Base-by-base conservation (phyloP, 352 stramenopile genomes). In the Blastocystis sp. region DNA sequence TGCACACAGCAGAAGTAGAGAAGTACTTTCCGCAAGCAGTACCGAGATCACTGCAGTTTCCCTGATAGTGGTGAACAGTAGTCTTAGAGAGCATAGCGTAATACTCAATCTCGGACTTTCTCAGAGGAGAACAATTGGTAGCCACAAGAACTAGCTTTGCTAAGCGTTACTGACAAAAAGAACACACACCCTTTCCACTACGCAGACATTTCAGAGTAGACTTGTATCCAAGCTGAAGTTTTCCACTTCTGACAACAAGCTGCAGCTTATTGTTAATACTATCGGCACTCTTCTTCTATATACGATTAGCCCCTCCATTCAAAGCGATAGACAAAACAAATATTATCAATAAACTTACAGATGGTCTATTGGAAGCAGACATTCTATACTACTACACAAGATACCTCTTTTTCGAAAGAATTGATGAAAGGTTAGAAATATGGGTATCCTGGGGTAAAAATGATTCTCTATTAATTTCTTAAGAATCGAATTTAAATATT, bases 61-160 rank as follows among this genome's bases (percentile, higher is more conserved):
- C 97, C 73, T 94, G 92, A 92, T 98, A 99, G 94, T 99, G 97
- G 93, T 99, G 96, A 88, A 99, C 97, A 59, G 93, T 93, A 75
- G 94, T 97, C 95, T 99, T 99, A 91, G 95, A 96, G 85, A 99
- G 94, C 96, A 99, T 98, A 90, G 97, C 98, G 93, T 98, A 98
- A 95, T 99, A 99, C 93, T 99, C 97, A 91, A 99, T 93, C 93
- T 99, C 96, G 53, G 96, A 98, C 95, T 99, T 99, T 92, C 96
- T 94, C 75, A 99, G 93, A 56, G 96, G 95, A 62, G 96, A 97
- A 91, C 95, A 98, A 95, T 99, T 99, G 91, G 93, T 97, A 55
- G 96, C 93, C 91, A 99, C 95, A 79, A 99, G 93, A 54, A 99
- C 93, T 85, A 99, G 93, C 94, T 99, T 99, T 79, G 96, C 94